Conservation (phyloP, 1,284 basidiomycete species). For the Amylostereum areolatum region DNA sequence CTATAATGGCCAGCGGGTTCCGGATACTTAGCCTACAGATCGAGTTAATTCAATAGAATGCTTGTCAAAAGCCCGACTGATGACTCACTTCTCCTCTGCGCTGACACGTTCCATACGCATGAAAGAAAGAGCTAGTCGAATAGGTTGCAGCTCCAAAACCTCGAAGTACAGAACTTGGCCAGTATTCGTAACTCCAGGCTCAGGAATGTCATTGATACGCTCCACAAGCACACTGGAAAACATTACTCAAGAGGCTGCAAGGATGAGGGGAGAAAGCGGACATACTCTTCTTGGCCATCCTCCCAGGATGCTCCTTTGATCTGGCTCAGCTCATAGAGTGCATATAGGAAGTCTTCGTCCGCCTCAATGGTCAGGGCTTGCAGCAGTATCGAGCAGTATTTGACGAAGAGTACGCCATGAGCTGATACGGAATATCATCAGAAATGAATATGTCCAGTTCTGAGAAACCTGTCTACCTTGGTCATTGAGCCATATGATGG, state of each 20-base stretch:
- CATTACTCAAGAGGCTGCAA: not conserved
- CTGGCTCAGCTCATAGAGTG: conserved; percentile 88
- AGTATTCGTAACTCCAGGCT: conserved; percentile 60
- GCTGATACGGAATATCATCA: conserved; percentile 37
- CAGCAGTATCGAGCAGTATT: conserved; percentile 92
- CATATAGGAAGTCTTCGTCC: conserved; percentile 95
- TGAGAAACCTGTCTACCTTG: conserved; percentile 50
- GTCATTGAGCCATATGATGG: conserved; percentile 89
- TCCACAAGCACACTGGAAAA: conserved; percentile 67
- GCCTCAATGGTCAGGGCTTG: conserved; percentile 95
- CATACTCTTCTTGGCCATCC: conserved; percentile 69
- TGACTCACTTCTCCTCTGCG: conserved; percentile 82
- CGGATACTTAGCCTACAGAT: conserved; percentile 67
- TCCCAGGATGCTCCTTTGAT: conserved; percentile 91
- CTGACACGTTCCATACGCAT: conserved; percentile 95
- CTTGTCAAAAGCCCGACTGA: not conserved
- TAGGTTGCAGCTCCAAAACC: conserved; percentile 94
- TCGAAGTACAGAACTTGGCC: conserved; percentile 93
- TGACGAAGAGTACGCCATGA: conserved; percentile 95
- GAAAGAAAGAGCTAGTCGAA: conserved; percentile 91
- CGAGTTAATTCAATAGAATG: too few species aligned
- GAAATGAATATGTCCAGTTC: not conserved
- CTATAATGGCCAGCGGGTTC: conserved; percentile 90
- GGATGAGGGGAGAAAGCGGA: conserved; percentile 5
- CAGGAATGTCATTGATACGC: conserved; percentile 71